Base-by-base conservation (phyloP, 306 rosid genomes). In the cucumber (Cucumis sativus) region DNA sequence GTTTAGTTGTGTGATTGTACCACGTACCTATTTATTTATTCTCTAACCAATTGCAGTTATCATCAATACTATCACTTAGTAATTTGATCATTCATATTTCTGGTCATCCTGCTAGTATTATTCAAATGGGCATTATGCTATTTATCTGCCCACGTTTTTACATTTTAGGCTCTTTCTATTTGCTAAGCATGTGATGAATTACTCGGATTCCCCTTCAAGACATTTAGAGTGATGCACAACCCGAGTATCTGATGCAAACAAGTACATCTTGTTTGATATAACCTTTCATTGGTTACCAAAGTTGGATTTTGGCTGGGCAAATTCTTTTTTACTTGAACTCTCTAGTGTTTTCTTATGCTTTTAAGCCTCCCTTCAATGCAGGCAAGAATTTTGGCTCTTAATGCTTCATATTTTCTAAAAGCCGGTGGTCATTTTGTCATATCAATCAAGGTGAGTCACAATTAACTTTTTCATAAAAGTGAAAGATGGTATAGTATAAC, bases 371-470 rank as follows among this genome's bases (percentile, higher is more conserved):
- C 56, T 0, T 16, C 40, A 74, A 59, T 83, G 83, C 92, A 93
- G 98, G 97, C 98, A 16, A 94, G 98, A 73, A 94, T 94, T 84
- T 78, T 91, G 21, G 97, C 86, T 2, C 54, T 94, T 81, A 94
- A 94, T 82, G 98, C 98, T 16, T 88, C 97, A 15, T 94, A 86
- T 77, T 91, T 87, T 76, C 89, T 94, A 40, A 94, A 94, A 82
- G 55, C 92, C 0, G 98, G 97, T 13, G 97, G 98, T 7, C 96
- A 91, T 80, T 94, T 93, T 66, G 96, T 93, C 10, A 91, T 93
- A 17, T 93, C 97, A 10, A 93, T 93, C 54, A 93, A 93, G 97
- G 98, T 89, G 54, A 56, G 90, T 81, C 69, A 2, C 8, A 6
- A 3, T 39, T 41, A 5, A 5, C 35, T 10, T 28, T 28, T 23